Base-by-base conservation (phyloP, 345 rosid species). In the Gossypium rotundifolium region DNA sequence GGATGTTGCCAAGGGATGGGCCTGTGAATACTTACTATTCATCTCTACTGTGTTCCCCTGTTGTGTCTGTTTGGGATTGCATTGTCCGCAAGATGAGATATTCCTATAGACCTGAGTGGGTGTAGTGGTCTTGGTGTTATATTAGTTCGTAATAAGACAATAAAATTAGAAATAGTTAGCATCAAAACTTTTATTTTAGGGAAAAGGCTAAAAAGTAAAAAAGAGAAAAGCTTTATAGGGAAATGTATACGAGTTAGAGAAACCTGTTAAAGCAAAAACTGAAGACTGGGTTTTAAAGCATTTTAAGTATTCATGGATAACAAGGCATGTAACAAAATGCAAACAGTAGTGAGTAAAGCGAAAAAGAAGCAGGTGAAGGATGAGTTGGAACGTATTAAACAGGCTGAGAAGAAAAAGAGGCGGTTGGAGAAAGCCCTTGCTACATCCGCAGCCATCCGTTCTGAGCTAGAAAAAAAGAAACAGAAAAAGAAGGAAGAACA, bases 71-170 rank as follows among this genome's bases (percentile, higher is more conserved):
- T 83, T 94, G 98, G 98, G 98, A 91, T 81, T 94, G 98, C 77
- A 79, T 86, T 81, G 96, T 94, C 63, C 93, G 98, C 72, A 91
- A 88, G 67, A 94, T 92, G 98, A 92, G 97, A 89, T 94, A 94
- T 73, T 92, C 98, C 79, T 88, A 77, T 88, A 88, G 93, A 87
- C 98, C 98, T 25, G 98, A 94, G 91, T 94, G 97, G 98, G 97
- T 94, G 98, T 92, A 94, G 98, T 92, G 92, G 97, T 80, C 51
- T 82, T 75, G 65, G 73, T 68, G 61, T 78, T 70, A 40, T 45
- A 70, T 33, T 33, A 33, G 38, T 33, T 33, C 38, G 6, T 33
- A 33, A 4, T 65, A 83, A 78, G 75, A 38, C 65, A 83, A 80
- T 80, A 72, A 80, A 81, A 5, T 72, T 79, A 74, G 87, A 77